These are phyloP conservation scores for Ceratocystis colombiana DNA, from an alignment of 2,329 filamentous ascomycete species.

Conservation along the genomic window DNA sequence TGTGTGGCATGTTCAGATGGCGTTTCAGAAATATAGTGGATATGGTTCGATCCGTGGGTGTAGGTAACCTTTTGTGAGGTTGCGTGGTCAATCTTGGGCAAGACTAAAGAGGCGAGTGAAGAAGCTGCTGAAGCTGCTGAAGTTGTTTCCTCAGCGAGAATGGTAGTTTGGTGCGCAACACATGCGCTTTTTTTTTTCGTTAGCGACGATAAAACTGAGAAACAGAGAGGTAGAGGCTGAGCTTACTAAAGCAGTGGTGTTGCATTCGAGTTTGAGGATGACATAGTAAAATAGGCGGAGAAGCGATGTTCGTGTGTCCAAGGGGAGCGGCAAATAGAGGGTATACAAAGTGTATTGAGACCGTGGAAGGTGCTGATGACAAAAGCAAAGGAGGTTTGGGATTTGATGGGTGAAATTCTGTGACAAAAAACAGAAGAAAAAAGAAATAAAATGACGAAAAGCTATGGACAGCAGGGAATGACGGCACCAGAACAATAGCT, in stretches of 20 bases:
- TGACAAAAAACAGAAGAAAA: constrained; percentile 30
- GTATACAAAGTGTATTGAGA: not conserved
- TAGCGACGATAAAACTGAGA: not conserved
- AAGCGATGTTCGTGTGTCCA: not conserved
- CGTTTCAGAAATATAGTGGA: constrained; percentile 88
- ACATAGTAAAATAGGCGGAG: constrained; percentile 41
- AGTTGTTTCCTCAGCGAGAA: constrained; percentile 84
- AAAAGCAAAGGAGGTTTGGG: not conserved
- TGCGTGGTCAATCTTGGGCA: constrained; percentile 83
- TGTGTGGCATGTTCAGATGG: constrained; percentile 52
- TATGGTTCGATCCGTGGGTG: constrained; percentile 81
- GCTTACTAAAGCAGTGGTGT: constrained; percentile 66
- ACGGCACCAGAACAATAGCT: not conserved
- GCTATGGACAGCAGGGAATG: constrained; percentile 3
- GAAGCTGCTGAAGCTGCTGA: constrained; percentile 74
- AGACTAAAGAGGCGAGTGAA: constrained; percentile 81
- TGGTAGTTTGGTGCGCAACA: constrained; percentile 86
- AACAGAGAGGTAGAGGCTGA: not conserved
- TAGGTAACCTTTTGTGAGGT: constrained; percentile 82
- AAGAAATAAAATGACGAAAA: not conserved
- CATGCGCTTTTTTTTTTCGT: constrained; percentile 54
- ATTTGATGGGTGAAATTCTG: not conserved
- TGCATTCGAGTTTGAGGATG: constrained; percentile 51
- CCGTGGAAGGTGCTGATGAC: not conserved
- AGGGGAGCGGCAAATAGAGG: not conserved